Evolutionary conservation across 345 rosid species (phyloP), one percentile per base, ranked within the genome.

Genomic region (Salix brachista): DNA sequence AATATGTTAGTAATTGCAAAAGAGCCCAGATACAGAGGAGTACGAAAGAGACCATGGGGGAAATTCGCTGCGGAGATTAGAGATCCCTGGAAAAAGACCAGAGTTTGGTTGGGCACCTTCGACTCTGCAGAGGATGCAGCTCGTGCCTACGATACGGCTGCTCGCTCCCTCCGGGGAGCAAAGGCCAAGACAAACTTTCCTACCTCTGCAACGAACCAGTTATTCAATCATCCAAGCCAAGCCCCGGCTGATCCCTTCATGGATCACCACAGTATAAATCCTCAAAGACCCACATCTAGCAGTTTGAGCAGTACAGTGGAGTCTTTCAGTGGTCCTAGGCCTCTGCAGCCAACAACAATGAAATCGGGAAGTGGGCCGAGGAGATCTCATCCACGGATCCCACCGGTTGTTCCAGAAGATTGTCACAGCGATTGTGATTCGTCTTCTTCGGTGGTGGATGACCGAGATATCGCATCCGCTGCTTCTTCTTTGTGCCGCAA

Each of bases 251-350:
- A 67, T 66, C 68, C 77, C 0, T 78, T 39, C 4, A 8, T 78
- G 67, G 79, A 78, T 69, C 77, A 89, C 18, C 73, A 70, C 23
- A 83, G 69, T 30, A 65, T 86, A 56, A 79, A 80, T 70, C 94
- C 86, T 6, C 89, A 82, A 79, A 81, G 97, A 28, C 97, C 99
- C 42, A 86, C 97, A 41, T 85, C 89, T 64, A 94, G 97, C 86
- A 85, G 93, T 80, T 85, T 91, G 95, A 95, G 99, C 86, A 91
- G 97, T 85, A 95, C 99, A 42, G 97, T 95, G 10, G 96, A 95
- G 82, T 92, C 99, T 4, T 94, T 87, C 71, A 94, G 97, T 70
- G 97, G 97, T 14, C 95, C 97, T 0, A 84, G 98, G 60, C 90
- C 88, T 32, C 70, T 78, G 28, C 81, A 36, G 42, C 3, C 71